These are phyloP conservation scores for Ustulina deusta DNA, from an alignment of 2,329 filamentous ascomycete species.

Conservation along the genomic window DNA sequence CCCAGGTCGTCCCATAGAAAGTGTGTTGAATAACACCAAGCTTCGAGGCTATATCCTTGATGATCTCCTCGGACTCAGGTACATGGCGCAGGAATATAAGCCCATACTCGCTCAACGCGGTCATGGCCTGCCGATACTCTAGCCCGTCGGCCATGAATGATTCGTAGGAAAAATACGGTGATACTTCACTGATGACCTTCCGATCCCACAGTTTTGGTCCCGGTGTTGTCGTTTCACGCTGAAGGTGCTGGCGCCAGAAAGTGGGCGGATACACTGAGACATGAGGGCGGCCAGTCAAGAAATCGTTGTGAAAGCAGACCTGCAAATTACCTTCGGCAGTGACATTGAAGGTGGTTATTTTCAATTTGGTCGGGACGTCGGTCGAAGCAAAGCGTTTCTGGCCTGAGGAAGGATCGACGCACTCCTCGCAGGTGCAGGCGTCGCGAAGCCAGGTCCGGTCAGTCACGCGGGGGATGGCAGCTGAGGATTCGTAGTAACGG, in stretches of 20 bases:
- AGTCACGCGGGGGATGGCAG: neutral
- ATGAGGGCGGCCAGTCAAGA: constrained; percentile 49
- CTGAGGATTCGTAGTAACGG: neutral
- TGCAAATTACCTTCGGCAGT: constrained; percentile 60
- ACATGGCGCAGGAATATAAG: constrained; percentile 82
- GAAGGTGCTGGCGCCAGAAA: constrained; percentile 5
- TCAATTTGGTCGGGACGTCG: constrained; percentile 64
- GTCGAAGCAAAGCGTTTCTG: constrained; percentile 74
- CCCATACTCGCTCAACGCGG: constrained; percentile 73
- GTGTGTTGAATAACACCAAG: constrained; percentile 86
- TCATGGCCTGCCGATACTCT: constrained; percentile 71
- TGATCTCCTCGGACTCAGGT: constrained; percentile 73
- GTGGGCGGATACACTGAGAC: constrained; percentile 52
- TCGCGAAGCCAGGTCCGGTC: constrained; percentile 62
- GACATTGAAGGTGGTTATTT: constrained; percentile 54
- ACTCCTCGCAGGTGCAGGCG: constrained; percentile 67
- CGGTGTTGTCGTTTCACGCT: no score
- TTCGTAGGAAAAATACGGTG: constrained; percentile 72
- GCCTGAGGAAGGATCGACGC: constrained; percentile 68
- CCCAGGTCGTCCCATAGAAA: constrained; percentile 92
- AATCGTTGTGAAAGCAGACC: constrained; percentile 70
- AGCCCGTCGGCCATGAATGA: constrained; percentile 74
- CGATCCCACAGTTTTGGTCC: constrained; percentile 44
- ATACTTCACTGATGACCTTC: constrained; percentile 55
- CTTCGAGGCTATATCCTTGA: constrained; percentile 75